A percentile compares a stretch with the other conserved stretches of the same genome.
Conservation (phyloP, 2,329 filamentous ascomycete genomes). For the Fonsecaea monophora region DNA sequence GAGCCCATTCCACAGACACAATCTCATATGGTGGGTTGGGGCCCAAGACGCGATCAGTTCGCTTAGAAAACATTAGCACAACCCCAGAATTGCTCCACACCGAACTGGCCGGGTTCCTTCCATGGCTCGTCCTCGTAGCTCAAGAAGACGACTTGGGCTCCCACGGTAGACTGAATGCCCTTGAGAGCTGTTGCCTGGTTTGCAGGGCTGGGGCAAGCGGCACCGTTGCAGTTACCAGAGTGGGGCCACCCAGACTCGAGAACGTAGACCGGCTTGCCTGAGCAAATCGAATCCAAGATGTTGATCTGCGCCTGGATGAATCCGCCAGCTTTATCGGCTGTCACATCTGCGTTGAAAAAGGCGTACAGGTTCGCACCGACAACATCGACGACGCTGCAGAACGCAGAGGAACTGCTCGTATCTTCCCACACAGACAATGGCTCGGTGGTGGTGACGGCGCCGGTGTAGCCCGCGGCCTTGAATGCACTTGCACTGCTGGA, state of each 20-base stretch:
- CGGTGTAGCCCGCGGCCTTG: constrained; percentile 70
- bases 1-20: not conserved
- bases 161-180: constrained; percentile 70
- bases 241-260: constrained; percentile 92
- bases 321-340: constrained; percentile 70
- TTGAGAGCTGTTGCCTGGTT: constrained; percentile 77
- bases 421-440: constrained; percentile 74
- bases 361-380: constrained; percentile 88
- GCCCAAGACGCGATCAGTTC: not conserved
- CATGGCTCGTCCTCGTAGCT: constrained; percentile 79
- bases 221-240: constrained; percentile 71
- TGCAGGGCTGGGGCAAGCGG: constrained; percentile 68
- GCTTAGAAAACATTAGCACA: constrained; percentile 61
- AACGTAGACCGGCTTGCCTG: constrained; percentile 75
- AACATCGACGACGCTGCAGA: constrained; percentile 79
- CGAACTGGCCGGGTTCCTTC: constrained; percentile 74
- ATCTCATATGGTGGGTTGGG: not conserved
- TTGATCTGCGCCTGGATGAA: constrained; percentile 79
- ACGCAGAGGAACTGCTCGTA: constrained; percentile 56
- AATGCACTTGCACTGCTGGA: constrained; percentile 68
- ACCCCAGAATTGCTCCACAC: constrained; percentile 84
- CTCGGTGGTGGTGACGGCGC: constrained; percentile 83
- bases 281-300: constrained; percentile 73
- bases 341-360: constrained; percentile 81
- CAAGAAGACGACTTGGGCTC: constrained; percentile 79